Base-by-base conservation (phyloP, 73 alveolate species). In the Paramecium biaurelia region DNA sequence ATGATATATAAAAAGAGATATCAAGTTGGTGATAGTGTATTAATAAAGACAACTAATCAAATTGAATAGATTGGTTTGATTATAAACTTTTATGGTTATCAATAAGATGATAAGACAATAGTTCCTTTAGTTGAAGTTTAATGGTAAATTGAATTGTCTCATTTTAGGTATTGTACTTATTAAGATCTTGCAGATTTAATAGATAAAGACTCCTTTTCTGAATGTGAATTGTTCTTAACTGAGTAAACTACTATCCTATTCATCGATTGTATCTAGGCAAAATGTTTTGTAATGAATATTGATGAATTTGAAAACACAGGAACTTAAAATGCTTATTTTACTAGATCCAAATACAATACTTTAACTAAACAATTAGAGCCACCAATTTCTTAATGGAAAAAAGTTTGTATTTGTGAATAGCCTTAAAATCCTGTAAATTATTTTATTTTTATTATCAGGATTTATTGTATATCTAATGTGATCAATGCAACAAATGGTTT, bases 51-150 rank as follows among this genome's bases (percentile, higher is more conserved):
- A 32, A 72, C 86, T 35, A 72, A 72, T 37, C 58, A 72, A 72
- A 35, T 20, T 5, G 86, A 72, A 72, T 37, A 72, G 58, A 72
- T 72, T 38, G 86, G 86, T 2, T 37, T 35, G 18, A 72, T 72
- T 72, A 2, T 10, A 34, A 72, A 72, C 30, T 35, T 72, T 72
- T 72, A 72, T 72, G 34, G 59, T 12, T 72, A 28, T 38, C 56
- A 32, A 12, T 20, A 72, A 37, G 86, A 72, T n/a, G 86, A 72
- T 72, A 72, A 72, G 18, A 72, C 59, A 28, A 30, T 34, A 35
- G 86, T 72, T 72, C 86, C 86, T 72, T 37, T 72, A 37, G 86
- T 72, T 35, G 86, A 72, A 72, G 32, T 72, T 28, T 38, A 72
- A 72, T 72, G 86, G 86, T 72, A 72, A n/a, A 53, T 18, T 32